A percentile compares a stretch with the other conserved stretches of the same genome.
These are phyloP conservation scores for Pyronema domesticum DNA, from an alignment of 495 filamentous ascomycete genomes.

Conservation along the genomic window DNA sequence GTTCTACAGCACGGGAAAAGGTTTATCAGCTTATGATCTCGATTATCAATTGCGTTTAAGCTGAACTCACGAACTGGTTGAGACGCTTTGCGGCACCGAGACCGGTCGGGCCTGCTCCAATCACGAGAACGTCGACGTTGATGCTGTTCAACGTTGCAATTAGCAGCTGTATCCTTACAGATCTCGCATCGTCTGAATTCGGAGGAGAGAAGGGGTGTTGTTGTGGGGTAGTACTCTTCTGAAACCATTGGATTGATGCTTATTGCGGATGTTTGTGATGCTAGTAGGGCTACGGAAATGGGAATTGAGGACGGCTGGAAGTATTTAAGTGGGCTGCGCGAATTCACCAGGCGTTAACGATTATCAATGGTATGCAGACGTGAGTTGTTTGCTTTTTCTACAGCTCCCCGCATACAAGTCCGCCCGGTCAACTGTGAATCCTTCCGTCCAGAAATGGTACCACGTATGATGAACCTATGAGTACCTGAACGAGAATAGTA, in stretches of 20 bases:
- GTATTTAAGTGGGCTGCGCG: neutral
- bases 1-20: slow-evolving; percentile 5
- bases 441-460: no score
- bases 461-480: no score
- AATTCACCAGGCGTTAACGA: no score
- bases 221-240: neutral
- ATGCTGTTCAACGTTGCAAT: neutral
- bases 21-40: slow-evolving; percentile 19
- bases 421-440: no score
- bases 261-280: no score
- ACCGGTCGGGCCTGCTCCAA: slow-evolving; percentile 93
- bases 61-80: slow-evolving; percentile 57
- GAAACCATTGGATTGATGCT: neutral
- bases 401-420: no score
- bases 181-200: neutral
- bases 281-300: no score
- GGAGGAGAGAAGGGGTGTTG: neutral
- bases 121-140: slow-evolving; percentile 87
- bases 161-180: neutral
- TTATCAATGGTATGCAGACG: no score
- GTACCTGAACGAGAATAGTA: no score
- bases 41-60: neutral
- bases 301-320: neutral
- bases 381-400: no score
- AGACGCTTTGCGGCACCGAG: slow-evolving; percentile 94